Base-by-base conservation (phyloP, 2,329 filamentous ascomycete genomes). In the Dothiorella sarmentorum region DNA sequence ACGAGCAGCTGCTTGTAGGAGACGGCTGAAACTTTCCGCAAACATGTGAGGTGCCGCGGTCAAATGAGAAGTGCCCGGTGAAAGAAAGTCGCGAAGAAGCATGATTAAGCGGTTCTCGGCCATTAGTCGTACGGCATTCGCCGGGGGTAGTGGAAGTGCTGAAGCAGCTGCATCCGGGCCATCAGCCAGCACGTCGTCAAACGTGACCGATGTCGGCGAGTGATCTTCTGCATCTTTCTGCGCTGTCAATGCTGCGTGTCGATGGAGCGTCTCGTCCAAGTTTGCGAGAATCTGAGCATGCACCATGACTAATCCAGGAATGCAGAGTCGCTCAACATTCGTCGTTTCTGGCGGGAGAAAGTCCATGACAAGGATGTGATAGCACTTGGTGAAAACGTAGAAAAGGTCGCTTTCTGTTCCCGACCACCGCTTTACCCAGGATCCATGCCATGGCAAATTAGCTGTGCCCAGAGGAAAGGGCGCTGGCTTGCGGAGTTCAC, bases 361-460 rank as follows among this genome's bases (percentile, higher is more conserved):
- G 61, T 94, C 89, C 38, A 89, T 85, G 3, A 87, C 81, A 3
- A 97, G 78, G 18, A 93, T 82, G 71, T 93, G 89, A 66, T 89
- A 95, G 69, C 94, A 87, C 73, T 96, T 96, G 75, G 86, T 85
- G 68, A 97, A 97, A 43, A 95, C 88, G 74, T 93, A 96, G 69
- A 96, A 90, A 31, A 97, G 78, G 68, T 96, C 92, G 3, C 89
- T 95, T 66, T 96, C 91, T 2, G 86, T 85, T 13, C 92, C 92
- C 61, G 85, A 87, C 92, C 92, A 97, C 61, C 91, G 85, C 37
- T 88, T 84, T 7, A 90, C 79, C 92, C 92, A 97, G 0, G 86
- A 85, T 1, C 90, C 90, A 66, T 88, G 85, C 91, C 92, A 97
- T 42, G 86, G 79, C n/a, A 96, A 86, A 63, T 87, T 85, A 27